These are phyloP conservation scores for Apophysomyces trapeziformis DNA, from an alignment of 371 early-diverging fungal species.

Conservation along the genomic window DNA sequence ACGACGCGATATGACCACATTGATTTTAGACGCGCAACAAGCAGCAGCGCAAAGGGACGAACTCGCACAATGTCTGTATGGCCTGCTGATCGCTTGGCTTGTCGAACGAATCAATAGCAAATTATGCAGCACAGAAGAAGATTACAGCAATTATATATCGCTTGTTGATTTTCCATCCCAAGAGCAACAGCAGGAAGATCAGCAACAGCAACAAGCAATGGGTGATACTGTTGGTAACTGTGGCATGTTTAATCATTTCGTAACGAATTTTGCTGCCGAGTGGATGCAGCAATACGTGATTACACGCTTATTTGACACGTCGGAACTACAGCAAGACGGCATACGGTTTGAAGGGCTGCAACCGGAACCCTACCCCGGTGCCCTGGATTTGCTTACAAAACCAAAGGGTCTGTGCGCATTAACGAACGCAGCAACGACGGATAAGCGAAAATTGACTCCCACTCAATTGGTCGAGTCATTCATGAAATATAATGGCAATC, in stretches of 20 bases:
- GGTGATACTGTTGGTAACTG: constrained; percentile 18
- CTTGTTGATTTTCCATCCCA: constrained; percentile 73
- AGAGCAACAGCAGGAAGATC: constrained; percentile 6
- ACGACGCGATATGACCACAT: constrained; percentile 83
- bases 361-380: constrained; percentile 42
- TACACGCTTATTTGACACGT: constrained; percentile 57
- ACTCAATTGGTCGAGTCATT: constrained; percentile 48
- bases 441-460: constrained; percentile 43
- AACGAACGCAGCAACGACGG: constrained; percentile 34
- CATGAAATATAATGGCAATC: constrained; percentile 50
- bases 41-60: constrained; percentile 81
- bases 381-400: constrained; percentile 50
- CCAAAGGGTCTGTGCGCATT: constrained; percentile 62
- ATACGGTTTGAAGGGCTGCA: constrained; percentile 33
- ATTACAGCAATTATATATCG: constrained; percentile 73
- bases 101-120: constrained; percentile 87
- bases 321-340: constrained; percentile 36
- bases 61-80: constrained; percentile 79
- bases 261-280: constrained; percentile 84
- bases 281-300: constrained; percentile 71
- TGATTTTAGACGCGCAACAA: constrained; percentile 79
- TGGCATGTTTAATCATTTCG: constrained; percentile 73
- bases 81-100: constrained; percentile 85
- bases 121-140: constrained; percentile 66
- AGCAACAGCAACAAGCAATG: constrained; percentile 9